phyloP scores from a whole-genome alignment of 2,329 filamentous ascomycete species.

The Claviceps arundinis region DNA sequence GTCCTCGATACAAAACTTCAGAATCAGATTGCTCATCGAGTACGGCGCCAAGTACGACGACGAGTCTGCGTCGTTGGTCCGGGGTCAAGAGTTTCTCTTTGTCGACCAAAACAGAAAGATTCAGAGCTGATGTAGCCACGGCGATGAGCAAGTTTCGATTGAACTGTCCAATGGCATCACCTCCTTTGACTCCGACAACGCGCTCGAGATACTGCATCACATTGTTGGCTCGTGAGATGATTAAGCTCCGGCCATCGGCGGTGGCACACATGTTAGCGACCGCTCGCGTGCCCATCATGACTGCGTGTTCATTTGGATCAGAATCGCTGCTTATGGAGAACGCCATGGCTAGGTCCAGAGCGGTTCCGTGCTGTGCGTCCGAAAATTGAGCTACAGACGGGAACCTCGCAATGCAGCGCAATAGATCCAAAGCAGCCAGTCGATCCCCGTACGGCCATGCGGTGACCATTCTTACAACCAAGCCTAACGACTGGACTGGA shows the following conservation, averaged over 20 bases:
- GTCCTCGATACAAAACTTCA: conserved; percentile 69
- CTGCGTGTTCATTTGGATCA: conserved; percentile 60
- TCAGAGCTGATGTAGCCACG: conserved; percentile 69
- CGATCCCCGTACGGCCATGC: conserved; percentile 71
- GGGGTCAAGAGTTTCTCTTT: conserved; percentile 26
- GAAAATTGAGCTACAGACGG: conserved; percentile 50
- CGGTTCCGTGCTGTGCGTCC: conserved; percentile 37
- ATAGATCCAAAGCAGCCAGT: conserved; percentile 71
- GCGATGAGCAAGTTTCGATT: conserved; percentile 79
- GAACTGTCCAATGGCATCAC: conserved; percentile 33
- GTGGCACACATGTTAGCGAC: conserved; percentile 77
- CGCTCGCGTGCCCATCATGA: conserved; percentile 73
- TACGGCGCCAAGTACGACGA: conserved; percentile 50
- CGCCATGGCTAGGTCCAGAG: conserved; percentile 42
- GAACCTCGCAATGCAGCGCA: conserved; percentile 67
- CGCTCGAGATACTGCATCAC: conserved; percentile 51
- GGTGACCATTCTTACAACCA: conserved; percentile 60
- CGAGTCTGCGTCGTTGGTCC: conserved; percentile 27
- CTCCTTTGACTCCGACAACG: conserved; percentile 38
- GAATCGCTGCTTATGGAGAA: conserved; percentile 33
- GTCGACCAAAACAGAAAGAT: conserved; percentile 61
- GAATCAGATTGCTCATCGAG: conserved; percentile 57
- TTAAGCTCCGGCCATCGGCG: conserved; percentile 52
- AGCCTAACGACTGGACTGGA: conserved; percentile 39
- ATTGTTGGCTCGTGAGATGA: conserved; percentile 42